Percentiles rank a stretch among this genome's conserved stretches.
These are phyloP conservation scores for Trichophaea hybrida DNA, from an alignment of 2,329 filamentous ascomycete species.

Conservation along the genomic window DNA sequence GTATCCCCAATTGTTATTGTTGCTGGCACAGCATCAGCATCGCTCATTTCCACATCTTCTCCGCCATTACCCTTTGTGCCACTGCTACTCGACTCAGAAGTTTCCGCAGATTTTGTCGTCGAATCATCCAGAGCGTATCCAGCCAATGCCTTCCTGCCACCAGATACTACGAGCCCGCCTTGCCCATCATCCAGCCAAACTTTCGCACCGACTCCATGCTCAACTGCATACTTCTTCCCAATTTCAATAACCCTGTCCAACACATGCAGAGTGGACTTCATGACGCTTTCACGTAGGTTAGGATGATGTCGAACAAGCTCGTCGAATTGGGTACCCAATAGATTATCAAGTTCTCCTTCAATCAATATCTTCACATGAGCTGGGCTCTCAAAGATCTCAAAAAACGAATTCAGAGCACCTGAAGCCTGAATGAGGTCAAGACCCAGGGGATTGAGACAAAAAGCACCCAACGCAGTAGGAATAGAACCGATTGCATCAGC, in stretches of 20 bases:
- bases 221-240: constrained; percentile 53
- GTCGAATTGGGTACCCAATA: constrained; percentile 75
- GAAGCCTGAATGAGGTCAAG: constrained; percentile 79
- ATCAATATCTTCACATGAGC: constrained; percentile 71
- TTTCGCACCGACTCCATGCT: constrained; percentile 62
- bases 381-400: constrained; percentile 93
- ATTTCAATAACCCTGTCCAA: constrained; percentile 65
- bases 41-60: constrained; percentile 52
- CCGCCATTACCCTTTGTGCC: constrained; percentile 29
- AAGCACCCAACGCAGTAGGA: constrained; percentile 77
- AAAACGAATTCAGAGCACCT: constrained; percentile 67
- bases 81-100: constrained; percentile 24
- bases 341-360: constrained; percentile 56
- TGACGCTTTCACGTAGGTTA: constrained; percentile 60
- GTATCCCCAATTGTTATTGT: constrained; percentile 23
- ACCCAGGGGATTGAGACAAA: constrained; percentile 77
- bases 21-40: constrained; percentile 33
- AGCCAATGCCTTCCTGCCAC: constrained; percentile 35
- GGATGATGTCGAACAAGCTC: constrained; percentile 92
- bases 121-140: constrained; percentile 1
- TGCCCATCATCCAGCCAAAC: constrained; percentile 49
- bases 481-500: constrained; percentile 77
- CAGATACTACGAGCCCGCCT: constrained; percentile 46
- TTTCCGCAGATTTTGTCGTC: neutral
- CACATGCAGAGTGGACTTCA: constrained; percentile 79